These are phyloP conservation scores for Bonia amplexicaulis DNA, from an alignment of 176 grass and related monocot species.

Conservation along the genomic window DNA sequence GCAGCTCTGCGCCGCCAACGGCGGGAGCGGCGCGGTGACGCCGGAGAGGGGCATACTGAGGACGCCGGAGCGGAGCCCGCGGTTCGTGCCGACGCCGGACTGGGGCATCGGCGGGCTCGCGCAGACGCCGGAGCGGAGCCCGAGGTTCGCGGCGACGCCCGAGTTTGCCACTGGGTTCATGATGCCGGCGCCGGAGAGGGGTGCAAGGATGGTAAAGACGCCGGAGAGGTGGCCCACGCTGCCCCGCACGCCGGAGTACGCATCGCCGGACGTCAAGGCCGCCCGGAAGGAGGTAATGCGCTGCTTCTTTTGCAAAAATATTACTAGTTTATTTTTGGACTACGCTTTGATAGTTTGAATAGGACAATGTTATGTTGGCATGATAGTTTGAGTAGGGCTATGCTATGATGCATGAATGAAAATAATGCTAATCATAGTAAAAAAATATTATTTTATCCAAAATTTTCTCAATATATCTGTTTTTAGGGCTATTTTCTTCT, in stretches of 20 bases:
- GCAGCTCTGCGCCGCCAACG: conserved; percentile 50
- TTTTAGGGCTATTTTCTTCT: background rate
- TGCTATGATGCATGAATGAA: background rate
- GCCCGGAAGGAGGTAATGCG: conserved; percentile 59
- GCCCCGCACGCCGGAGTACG: conserved; percentile 41
- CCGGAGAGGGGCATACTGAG: conserved; percentile 30
- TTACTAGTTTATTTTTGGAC: background rate
- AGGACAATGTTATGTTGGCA: background rate
- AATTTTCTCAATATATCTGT: background rate
- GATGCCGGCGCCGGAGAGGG: conserved; percentile 24
- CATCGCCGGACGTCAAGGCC: conserved; percentile 16
- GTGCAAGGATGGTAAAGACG: conserved; percentile 25
- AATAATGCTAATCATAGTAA: background rate
- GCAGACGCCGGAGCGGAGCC: conserved; percentile 27
- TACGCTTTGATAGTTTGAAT: background rate
- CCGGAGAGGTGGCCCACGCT: conserved; percentile 53
- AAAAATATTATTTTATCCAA: background rate
- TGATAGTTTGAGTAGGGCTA: background rate
- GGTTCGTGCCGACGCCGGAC: conserved; percentile 41
- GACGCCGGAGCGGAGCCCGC: conserved; percentile 31
- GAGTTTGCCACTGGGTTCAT: conserved; percentile 48
- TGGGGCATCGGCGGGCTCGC: conserved; percentile 21
- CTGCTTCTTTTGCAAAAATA: background rate
- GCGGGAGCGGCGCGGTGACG: conserved; percentile 29
- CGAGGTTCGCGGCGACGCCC: conserved; percentile 52